Conservation (phyloP, 257 asterid species). For the Rhazya stricta region DNA sequence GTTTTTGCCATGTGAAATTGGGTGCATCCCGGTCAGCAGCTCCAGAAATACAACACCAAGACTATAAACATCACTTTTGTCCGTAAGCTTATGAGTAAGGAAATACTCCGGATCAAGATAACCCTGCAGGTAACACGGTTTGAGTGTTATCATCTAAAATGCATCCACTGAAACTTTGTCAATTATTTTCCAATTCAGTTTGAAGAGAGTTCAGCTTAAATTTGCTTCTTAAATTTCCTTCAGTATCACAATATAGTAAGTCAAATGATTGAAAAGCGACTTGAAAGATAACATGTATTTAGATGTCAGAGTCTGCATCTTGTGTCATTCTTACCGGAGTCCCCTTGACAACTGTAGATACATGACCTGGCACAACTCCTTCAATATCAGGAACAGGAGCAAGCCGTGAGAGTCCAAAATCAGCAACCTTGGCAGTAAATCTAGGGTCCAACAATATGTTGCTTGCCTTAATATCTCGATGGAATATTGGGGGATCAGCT, state of each 20-base stretch:
- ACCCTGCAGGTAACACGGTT: slow-evolving; percentile 50
- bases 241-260: not conserved
- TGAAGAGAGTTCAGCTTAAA: not conserved
- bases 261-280: not conserved
- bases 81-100: slow-evolving; percentile 84
- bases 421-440: slow-evolving; percentile 82
- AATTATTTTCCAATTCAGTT: not conserved
- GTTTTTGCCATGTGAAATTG: slow-evolving; percentile 93
- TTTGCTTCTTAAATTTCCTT: not conserved
- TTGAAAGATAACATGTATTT: not conserved
- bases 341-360: slow-evolving; percentile 94
- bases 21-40: slow-evolving; percentile 88
- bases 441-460: slow-evolving; percentile 77
- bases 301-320: not conserved
- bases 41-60: slow-evolving; percentile 95
- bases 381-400: slow-evolving; percentile 85
- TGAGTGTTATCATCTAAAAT: not conserved
- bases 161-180: not conserved
- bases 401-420: slow-evolving; percentile 88
- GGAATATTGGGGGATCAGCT: slow-evolving; percentile 98
- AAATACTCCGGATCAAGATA: slow-evolving; percentile 98
- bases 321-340: slow-evolving; percentile 74
- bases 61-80: slow-evolving; percentile 95
- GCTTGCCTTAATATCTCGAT: slow-evolving; percentile 95
- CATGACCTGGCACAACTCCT: slow-evolving; percentile 68